Evolutionary conservation across 441 rosid species (phyloP), one percentile per base, ranked within the genome.

Genomic region (Biscutella laevigata): DNA sequence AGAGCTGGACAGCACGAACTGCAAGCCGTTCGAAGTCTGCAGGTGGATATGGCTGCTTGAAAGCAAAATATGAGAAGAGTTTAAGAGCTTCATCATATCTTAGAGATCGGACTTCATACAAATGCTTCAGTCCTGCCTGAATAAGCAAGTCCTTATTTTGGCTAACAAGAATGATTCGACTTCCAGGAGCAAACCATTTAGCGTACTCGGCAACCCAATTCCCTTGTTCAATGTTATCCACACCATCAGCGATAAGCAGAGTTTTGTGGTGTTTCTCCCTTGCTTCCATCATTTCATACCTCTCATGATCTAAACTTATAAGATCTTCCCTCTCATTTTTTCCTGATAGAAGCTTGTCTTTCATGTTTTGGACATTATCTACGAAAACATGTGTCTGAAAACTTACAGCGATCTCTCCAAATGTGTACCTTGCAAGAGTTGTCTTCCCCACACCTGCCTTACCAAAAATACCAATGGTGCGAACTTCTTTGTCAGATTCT

Each of bases 71-170:
- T 4, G 50, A 55, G 13, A 55, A 39, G 13, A 54, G 59, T 54
- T 54, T 12, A 12, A 54, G 59, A 39, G 59, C 59, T 26, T 53
- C 59, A 9, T 55, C 46, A 28, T 24, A 28, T 55, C 39, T 55
- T 20, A 55, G 12, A 12, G 29, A 7, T 12, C 15, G 11, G n/a
- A 56, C 41, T 43, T 22, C 52, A 2, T 56, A 55, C 2, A 8
- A 6, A 19, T 19, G 12, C 2, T 11, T 40, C 11, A 54, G 50
- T 41, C 30, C 30, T 5, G 8, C 11, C 0, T 11, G 28, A 5
- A 4, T 20, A n/a, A 40, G 60, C 17, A 17, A 11, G 12, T 5
- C 1, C 13, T 40, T 2, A 14, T 40, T 8, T 4, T 39, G 2
- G 7, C 29, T 40, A 10, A 39, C 12, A 17, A 55, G 5, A 19